Conservation (phyloP, 306 rosid genomes). For the Cucumis melo region DNA sequence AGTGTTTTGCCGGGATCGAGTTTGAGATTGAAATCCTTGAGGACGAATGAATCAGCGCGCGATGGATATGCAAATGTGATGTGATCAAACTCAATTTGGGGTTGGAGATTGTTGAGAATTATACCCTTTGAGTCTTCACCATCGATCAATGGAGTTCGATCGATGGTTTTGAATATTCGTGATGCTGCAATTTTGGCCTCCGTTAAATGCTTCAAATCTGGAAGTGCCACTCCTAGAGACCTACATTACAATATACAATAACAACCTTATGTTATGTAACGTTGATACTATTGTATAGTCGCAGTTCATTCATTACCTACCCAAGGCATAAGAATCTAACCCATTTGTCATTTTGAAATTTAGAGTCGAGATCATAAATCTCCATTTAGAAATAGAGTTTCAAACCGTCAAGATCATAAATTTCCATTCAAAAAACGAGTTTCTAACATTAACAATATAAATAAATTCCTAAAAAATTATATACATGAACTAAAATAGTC, state of each 20-base stretch:
- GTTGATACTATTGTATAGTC: too few relatives aligned
- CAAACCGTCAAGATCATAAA: too few relatives aligned
- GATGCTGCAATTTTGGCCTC: conserved; percentile 76
- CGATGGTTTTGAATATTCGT: conserved; percentile 52
- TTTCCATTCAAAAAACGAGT: too few relatives aligned
- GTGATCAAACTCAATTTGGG: conserved; percentile 46
- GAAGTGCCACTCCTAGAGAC: conserved; percentile 87
- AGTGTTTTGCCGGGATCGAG: conserved; percentile 77
- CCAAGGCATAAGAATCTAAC: too few relatives aligned
- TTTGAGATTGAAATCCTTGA: conserved; percentile 52
- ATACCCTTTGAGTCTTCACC: conserved; percentile 52
- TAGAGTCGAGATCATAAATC: too few relatives aligned
- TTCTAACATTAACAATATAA: too few relatives aligned
- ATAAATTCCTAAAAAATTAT: too few relatives aligned
- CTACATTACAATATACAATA: conserved; percentile 20
- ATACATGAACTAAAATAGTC: too few relatives aligned
- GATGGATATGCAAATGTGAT: conserved; percentile 77
- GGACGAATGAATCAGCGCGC: conserved; percentile 52
- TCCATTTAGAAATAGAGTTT: too few relatives aligned
- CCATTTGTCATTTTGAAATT: too few relatives aligned
- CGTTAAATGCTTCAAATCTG: conserved; percentile 81
- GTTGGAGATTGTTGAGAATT: conserved; percentile 33
- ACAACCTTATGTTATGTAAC: neutral
- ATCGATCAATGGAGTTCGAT: conserved; percentile 54
- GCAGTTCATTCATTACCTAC: too few relatives aligned